Percentiles rank a stretch among this genome's conserved stretches.
Conservation (phyloP, 2,329 filamentous ascomycete genomes). For the Paraconiothyrium brasiliense region DNA sequence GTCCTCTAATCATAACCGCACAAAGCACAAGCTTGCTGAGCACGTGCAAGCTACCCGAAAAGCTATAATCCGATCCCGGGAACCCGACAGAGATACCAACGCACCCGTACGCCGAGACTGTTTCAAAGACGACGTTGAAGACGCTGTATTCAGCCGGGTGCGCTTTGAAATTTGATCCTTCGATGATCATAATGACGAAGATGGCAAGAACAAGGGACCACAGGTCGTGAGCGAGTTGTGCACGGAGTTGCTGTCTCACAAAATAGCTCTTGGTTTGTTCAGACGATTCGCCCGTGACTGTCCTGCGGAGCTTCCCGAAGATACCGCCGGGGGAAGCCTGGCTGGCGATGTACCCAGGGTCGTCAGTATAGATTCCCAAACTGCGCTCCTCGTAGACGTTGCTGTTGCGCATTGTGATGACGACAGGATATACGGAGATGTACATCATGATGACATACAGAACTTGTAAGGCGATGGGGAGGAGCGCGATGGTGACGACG, state of each 20-base stretch:
- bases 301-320: slow-evolving; percentile 24
- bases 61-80: slow-evolving; percentile 56
- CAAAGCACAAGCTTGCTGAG: slow-evolving; percentile 65
- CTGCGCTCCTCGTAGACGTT: slow-evolving; percentile 70
- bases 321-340: slow-evolving; percentile 13
- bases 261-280: slow-evolving; percentile 49
- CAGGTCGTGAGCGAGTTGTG: slow-evolving; percentile 57
- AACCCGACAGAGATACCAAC: slow-evolving; percentile 59
- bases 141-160: slow-evolving; percentile 51
- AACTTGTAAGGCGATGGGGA: slow-evolving; percentile 66
- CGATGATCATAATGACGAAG: slow-evolving; percentile 58
- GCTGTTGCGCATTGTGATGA: slow-evolving; percentile 68
- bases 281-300: slow-evolving; percentile 17
- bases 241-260: slow-evolving; percentile 55
- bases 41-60: slow-evolving; percentile 59
- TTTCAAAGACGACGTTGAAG: slow-evolving; percentile 59
- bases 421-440: slow-evolving; percentile 69
- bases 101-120: slow-evolving; percentile 49
- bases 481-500: slow-evolving; percentile 58
- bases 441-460: slow-evolving; percentile 72
- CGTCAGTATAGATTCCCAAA: slow-evolving; percentile 65
- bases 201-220: slow-evolving; percentile 58
- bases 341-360: slow-evolving; percentile 26
- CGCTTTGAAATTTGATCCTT: slow-evolving; percentile 46
- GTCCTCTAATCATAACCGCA: slow-evolving; percentile 64